Percentiles rank a stretch among this genome's conserved stretches.
phyloP scores from a whole-genome alignment of 116 monocot genomes.

The Iris pallida region DNA sequence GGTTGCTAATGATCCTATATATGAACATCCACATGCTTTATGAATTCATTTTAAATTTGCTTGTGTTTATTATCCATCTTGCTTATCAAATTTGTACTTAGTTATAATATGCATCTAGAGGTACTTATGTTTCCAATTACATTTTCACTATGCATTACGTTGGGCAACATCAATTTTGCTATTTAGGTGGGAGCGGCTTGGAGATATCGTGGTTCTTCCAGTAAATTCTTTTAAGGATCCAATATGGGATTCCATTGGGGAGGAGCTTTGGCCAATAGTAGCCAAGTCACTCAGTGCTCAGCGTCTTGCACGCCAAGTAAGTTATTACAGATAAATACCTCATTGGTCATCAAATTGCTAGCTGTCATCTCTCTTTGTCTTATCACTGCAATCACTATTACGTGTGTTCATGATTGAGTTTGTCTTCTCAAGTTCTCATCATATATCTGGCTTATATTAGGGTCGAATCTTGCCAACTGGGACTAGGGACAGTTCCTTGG shows the following conservation, averaged over 20 bases:
- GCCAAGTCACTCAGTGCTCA: slow-evolving; percentile 69
- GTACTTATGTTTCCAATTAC: neutral
- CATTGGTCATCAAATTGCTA: slow-evolving; percentile 1
- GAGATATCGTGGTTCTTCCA: slow-evolving; percentile 87
- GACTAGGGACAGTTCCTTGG: slow-evolving; percentile 89
- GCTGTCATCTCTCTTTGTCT: neutral
- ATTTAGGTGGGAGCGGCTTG: slow-evolving; percentile 89
- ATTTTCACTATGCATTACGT: neutral
- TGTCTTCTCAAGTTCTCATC: neutral
- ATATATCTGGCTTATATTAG: slow-evolving; percentile 27
- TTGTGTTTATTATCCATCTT: slow-evolving; percentile 3
- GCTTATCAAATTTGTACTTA: neutral
- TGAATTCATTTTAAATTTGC: neutral
- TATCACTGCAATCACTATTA: neutral
- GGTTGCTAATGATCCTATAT: neutral
- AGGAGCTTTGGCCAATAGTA: slow-evolving; percentile 81
- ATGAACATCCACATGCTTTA: neutral
- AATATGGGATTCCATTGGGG: slow-evolving; percentile 56
- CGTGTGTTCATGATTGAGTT: neutral
- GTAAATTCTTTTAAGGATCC: slow-evolving; percentile 72
- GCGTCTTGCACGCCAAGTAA: slow-evolving; percentile 91
- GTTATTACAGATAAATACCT: slow-evolving; percentile 1
- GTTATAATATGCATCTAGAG: neutral
- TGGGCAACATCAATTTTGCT: slow-evolving; percentile 8
- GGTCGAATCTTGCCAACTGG: slow-evolving; percentile 72